Percentiles rank a stretch among this genome's conserved stretches.
Conservation (phyloP, 768 basidiomycete genomes). For the Lyophyllum semitale region DNA sequence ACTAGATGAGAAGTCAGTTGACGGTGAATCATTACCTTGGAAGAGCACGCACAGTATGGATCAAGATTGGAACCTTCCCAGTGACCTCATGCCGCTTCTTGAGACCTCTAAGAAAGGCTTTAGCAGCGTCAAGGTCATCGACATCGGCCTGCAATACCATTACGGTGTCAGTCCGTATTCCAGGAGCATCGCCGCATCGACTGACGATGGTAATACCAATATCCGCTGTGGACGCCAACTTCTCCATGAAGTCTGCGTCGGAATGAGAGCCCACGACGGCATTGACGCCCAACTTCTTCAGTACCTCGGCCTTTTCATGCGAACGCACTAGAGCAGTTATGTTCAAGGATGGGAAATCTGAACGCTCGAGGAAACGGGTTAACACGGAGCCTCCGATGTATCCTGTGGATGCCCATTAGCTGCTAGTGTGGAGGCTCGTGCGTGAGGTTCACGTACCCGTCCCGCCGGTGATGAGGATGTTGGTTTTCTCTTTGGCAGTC, state of each 20-base stretch:
- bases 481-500: constrained; percentile 9
- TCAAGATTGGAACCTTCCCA: constrained; percentile 47
- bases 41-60: constrained; percentile 57
- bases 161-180: too few species aligned
- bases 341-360: constrained; percentile 33
- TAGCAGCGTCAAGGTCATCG: constrained; percentile 46
- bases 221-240: constrained; percentile 40
- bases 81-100: constrained; percentile 45
- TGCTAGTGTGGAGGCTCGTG: too few species aligned
- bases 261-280: constrained; percentile 46
- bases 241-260: constrained; percentile 42
- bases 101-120: constrained; percentile 53
- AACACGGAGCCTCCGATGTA: constrained; percentile 53
- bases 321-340: constrained; percentile 49
- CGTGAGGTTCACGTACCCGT: constrained; percentile 5
- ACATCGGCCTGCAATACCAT: constrained; percentile 30
- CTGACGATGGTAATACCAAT: constrained; percentile 19
- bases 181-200: too few species aligned
- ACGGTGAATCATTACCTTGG: neutral
- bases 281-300: constrained; percentile 38
- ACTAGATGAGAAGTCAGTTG: constrained; percentile 43
- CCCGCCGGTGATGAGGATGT: constrained; percentile 16
- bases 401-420: constrained; percentile 25
- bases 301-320: constrained; percentile 44
- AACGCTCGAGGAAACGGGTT: constrained; percentile 40